Evolutionary conservation across 352 stramenopile genomes (phyloP).

Genomic region (Phytophthora litchii): DNA sequence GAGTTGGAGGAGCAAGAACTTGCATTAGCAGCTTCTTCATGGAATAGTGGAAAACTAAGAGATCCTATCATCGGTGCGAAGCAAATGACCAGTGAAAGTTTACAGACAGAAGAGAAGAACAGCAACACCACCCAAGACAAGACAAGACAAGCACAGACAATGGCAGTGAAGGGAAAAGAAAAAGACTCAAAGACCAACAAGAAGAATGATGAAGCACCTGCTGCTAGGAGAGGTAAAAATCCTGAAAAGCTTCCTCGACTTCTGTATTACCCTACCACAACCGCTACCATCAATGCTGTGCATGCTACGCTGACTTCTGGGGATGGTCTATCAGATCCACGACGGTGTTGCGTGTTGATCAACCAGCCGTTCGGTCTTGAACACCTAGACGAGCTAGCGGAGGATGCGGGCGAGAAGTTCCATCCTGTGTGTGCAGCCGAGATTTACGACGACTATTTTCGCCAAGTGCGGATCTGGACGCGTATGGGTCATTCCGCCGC

Average conservation of each 20-base stretch:
- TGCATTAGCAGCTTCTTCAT: slow-evolving; percentile 9
- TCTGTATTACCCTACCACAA: slow-evolving; percentile 66
- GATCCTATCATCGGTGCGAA: background rate
- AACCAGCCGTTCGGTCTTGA: slow-evolving; percentile 65
- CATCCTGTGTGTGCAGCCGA: slow-evolving; percentile 67
- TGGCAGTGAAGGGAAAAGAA: slow-evolving; percentile 7
- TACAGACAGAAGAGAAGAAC: background rate
- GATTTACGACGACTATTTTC: slow-evolving; percentile 78
- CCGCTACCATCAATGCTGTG: slow-evolving; percentile 69
- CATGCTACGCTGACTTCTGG: slow-evolving; percentile 55
- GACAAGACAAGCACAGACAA: background rate
- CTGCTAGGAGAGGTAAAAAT: slow-evolving; percentile 42
- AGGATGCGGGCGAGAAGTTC: slow-evolving; percentile 58
- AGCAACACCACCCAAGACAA: background rate
- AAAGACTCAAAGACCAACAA: slow-evolving; percentile 12
- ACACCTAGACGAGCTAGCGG: slow-evolving; percentile 59
- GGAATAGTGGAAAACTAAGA: background rate
- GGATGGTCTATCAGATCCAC: slow-evolving; percentile 44
- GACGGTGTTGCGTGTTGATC: slow-evolving; percentile 65
- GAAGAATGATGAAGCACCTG: slow-evolving; percentile 15
- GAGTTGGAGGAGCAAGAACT: slow-evolving; percentile 28
- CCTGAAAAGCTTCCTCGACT: slow-evolving; percentile 53
- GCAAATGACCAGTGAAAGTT: background rate
- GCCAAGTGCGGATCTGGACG: slow-evolving; percentile 72
- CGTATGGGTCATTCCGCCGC: slow-evolving; percentile 63